Evolutionary conservation across 192 early-diverging fungal species (phyloP).

Genomic region (Backusella sp.): DNA sequence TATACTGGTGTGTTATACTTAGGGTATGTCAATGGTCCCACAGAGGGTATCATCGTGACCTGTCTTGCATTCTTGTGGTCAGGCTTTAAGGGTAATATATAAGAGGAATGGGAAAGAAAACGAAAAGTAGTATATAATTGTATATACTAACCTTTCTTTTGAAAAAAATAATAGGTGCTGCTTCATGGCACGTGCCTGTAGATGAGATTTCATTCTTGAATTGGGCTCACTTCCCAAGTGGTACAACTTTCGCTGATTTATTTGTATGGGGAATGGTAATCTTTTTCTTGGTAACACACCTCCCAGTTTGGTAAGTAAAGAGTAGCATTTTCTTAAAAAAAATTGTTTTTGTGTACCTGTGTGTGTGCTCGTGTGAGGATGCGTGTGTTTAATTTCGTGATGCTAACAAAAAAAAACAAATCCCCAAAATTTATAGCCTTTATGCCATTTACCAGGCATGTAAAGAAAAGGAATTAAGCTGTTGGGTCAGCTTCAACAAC

Average conservation of each 20-base stretch:
- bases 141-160: background rate
- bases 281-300: constrained; percentile 50
- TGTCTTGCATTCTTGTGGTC: constrained; percentile 65
- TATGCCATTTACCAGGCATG: constrained; percentile 48
- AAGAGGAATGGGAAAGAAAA: background rate
- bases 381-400: background rate
- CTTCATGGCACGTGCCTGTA: constrained; percentile 18
- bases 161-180: constrained; percentile 4
- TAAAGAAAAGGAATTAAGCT: constrained; percentile 51
- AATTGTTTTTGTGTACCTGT: background rate
- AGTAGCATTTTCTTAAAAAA: background rate
- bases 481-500: constrained; percentile 46
- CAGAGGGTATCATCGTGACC: constrained; percentile 76
- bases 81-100: constrained; percentile 58
- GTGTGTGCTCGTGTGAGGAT: background rate
- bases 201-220: constrained; percentile 3
- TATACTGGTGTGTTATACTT: constrained; percentile 85
- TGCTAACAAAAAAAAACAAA: background rate
- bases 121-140: background rate
- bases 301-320: constrained; percentile 52
- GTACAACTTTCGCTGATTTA: constrained; percentile 27
- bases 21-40: constrained; percentile 83
- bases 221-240: background rate
- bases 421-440: constrained; percentile 34
- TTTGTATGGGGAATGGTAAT: constrained; percentile 38